These are phyloP conservation scores for Candida montana DNA, from an alignment of 805 yeast genomes.

Conservation along the genomic window DNA sequence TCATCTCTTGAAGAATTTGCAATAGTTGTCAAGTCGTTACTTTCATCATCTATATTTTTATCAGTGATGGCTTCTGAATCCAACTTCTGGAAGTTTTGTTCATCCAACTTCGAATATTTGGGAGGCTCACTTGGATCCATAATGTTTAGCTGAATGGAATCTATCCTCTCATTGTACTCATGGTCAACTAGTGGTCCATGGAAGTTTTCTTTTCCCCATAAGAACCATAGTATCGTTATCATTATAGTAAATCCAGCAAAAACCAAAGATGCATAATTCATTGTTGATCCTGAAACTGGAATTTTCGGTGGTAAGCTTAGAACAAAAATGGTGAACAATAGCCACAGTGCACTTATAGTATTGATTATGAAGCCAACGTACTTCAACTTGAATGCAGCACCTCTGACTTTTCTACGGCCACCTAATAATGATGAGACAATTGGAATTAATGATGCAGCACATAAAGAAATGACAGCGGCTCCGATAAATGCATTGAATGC, in stretches of 20 bases:
- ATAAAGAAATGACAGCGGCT: constrained; percentile 69
- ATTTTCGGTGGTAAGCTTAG: constrained; percentile 70
- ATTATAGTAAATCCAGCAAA: constrained; percentile 42
- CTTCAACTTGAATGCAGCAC: constrained; percentile 61
- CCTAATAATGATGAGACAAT: constrained; percentile 56
- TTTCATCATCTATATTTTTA: background rate
- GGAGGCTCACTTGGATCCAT: constrained; percentile 8
- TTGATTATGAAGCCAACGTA: constrained; percentile 62
- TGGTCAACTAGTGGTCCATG: constrained; percentile 50
- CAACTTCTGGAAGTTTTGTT: constrained; percentile 18
- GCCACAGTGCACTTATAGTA: constrained; percentile 53
- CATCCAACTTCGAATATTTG: constrained; percentile 19
- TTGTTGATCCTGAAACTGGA: constrained; percentile 37
- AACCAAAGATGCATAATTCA: constrained; percentile 58
- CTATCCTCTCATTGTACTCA: constrained; percentile 21
- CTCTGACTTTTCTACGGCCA: constrained; percentile 54
- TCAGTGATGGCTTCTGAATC: constrained; percentile 6
- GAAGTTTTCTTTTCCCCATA: constrained; percentile 60
- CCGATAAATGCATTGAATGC: constrained; percentile 85
- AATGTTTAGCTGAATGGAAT: constrained; percentile 14
- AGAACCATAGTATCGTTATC: constrained; percentile 44
- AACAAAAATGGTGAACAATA: constrained; percentile 49
- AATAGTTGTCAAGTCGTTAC: background rate
- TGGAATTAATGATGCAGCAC: constrained; percentile 75
- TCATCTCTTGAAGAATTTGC: background rate